A percentile compares a stretch with the other conserved stretches of the same genome.
Conservation (phyloP, 2,329 filamentous ascomycete genomes). For the Didymella pomorum region DNA sequence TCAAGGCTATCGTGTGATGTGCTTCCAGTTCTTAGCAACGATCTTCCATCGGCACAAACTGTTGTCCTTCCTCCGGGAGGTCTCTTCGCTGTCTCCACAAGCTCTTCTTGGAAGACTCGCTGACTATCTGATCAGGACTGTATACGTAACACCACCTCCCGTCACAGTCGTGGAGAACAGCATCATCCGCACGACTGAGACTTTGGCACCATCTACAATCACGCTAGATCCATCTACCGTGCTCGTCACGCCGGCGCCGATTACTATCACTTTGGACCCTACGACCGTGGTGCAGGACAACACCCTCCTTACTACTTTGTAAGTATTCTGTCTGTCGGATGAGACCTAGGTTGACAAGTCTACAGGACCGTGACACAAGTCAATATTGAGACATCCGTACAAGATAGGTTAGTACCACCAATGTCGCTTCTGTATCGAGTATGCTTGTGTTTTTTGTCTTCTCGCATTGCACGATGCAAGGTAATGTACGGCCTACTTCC, state of each 20-base stretch:
- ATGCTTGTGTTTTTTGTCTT: background rate
- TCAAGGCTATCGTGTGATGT: background rate
- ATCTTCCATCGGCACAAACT: no score
- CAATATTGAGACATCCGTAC: slow-evolving; percentile 10
- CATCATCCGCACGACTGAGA: slow-evolving; percentile 14
- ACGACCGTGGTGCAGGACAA: slow-evolving; percentile 4
- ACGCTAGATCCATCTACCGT: slow-evolving; percentile 8
- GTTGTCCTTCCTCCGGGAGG: background rate
- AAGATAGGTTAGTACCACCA: slow-evolving; percentile 11
- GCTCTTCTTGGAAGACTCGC: background rate
- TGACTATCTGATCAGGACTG: background rate
- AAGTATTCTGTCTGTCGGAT: background rate
- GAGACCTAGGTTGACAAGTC: no score
- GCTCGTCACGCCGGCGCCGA: slow-evolving; percentile 1
- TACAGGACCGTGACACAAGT: slow-evolving; percentile 8
- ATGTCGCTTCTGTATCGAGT: background rate
- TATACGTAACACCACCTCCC: slow-evolving; percentile 11
- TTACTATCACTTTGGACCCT: slow-evolving; percentile 3
- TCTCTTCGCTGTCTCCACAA: background rate
- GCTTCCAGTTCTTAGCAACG: background rate
- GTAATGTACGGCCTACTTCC: background rate
- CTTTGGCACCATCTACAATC: slow-evolving; percentile 3
- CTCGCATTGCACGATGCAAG: slow-evolving; percentile 4
- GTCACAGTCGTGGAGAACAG: slow-evolving; percentile 7
- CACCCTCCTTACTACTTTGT: slow-evolving; percentile 8